phyloP scores from a whole-genome alignment of 1,284 basidiomycete genomes.

The Kwoniella shivajii region DNA sequence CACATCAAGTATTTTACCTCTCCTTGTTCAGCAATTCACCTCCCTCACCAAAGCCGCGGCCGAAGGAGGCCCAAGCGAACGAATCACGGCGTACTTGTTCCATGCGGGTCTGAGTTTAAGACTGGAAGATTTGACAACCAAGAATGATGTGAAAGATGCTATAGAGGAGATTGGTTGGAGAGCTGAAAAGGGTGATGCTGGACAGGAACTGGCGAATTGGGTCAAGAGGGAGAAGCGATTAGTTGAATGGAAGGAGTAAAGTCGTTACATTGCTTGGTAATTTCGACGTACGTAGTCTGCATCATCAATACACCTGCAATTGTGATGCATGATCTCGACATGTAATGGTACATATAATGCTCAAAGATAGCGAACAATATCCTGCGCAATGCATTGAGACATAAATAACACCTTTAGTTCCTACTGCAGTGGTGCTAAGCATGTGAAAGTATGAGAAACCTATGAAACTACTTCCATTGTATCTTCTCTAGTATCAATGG shows the following conservation, averaged over 20 bases:
- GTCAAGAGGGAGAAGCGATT: slow-evolving; percentile 23
- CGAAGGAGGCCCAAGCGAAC: background rate
- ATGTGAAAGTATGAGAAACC: too few species aligned
- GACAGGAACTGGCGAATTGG: slow-evolving; percentile 21
- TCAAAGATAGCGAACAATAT: too few species aligned
- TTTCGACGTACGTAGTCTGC: too few species aligned
- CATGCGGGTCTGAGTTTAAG: slow-evolving; percentile 18
- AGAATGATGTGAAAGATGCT: slow-evolving; percentile 3
- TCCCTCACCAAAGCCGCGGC: background rate
- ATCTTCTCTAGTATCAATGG: too few species aligned
- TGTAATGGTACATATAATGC: too few species aligned
- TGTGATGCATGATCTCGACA: too few species aligned
- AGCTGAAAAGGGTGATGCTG: slow-evolving; percentile 15
- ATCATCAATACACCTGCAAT: too few species aligned
- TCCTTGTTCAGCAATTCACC: slow-evolving; percentile 6
- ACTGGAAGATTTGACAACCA: background rate
- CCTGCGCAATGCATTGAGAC: too few species aligned
- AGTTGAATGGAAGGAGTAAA: slow-evolving; percentile 14
- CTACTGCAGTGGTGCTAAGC: too few species aligned
- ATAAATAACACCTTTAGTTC: too few species aligned
- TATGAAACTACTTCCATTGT: too few species aligned
- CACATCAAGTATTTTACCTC: slow-evolving; percentile 9
- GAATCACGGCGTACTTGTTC: slow-evolving; percentile 22
- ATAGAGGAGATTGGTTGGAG: slow-evolving; percentile 26
- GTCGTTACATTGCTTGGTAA: too few species aligned